A percentile compares a stretch with the other conserved stretches of the same genome.
Conservation (phyloP, 305 asterid genomes). For the Rubia tinctorum region DNA sequence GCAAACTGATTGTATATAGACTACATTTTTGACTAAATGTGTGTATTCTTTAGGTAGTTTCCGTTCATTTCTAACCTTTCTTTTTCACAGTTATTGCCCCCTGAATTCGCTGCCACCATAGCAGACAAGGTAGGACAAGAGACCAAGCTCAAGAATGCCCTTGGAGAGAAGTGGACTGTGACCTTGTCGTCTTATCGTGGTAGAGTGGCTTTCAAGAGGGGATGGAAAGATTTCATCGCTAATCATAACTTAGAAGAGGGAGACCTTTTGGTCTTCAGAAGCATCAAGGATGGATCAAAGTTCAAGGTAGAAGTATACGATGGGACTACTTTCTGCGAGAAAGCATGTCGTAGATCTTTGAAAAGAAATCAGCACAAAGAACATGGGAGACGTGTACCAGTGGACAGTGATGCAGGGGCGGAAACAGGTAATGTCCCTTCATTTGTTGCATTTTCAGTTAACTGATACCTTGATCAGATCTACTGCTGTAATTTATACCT, state of each 20-base stretch:
- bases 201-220: neutral
- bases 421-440: neutral
- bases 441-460: neutral
- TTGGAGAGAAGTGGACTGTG: neutral
- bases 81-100: neutral
- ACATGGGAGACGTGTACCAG: neutral
- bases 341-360: neutral
- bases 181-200: neutral
- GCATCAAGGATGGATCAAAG: neutral
- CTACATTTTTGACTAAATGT: no score
- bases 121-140: neutral
- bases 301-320: neutral
- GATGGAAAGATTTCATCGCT: neutral
- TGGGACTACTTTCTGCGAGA: neutral
- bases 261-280: neutral
- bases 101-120: neutral
- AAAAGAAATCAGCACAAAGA: neutral
- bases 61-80: no score
- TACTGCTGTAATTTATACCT: neutral
- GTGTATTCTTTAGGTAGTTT: neutral
- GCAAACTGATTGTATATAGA: no score
- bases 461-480: no score
- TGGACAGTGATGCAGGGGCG: neutral
- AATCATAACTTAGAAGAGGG: neutral
- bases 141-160: neutral